Conservation (phyloP, 164 flowering plant genomes). For the Berberis vulgaris region DNA sequence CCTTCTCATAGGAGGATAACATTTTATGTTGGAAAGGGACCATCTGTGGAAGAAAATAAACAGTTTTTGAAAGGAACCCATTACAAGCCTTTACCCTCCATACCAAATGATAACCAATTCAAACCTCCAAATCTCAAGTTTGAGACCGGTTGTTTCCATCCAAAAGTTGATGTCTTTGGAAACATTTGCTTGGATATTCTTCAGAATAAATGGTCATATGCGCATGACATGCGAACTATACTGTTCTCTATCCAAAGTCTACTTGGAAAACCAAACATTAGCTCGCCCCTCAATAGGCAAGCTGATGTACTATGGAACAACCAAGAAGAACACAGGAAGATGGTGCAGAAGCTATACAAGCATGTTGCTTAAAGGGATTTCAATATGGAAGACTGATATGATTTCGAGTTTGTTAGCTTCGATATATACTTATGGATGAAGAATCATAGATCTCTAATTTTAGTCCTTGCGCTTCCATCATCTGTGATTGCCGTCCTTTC, state of each 20-base stretch:
- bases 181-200: conserved; percentile 93
- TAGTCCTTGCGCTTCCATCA: too few relatives aligned
- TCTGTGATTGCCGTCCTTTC: too few relatives aligned
- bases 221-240: conserved; percentile 88
- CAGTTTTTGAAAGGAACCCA: conserved; percentile 80
- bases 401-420: too few relatives aligned
- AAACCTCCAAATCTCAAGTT: conserved; percentile 93
- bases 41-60: conserved; percentile 82
- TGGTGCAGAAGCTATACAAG: conserved; percentile 72
- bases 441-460: too few relatives aligned
- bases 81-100: conserved; percentile 64
- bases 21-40: conserved; percentile 94
- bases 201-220: conserved; percentile 98
- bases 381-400: too few relatives aligned
- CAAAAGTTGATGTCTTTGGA: conserved; percentile 76
- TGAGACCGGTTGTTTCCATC: conserved; percentile 83
- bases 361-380: conserved; percentile 12
- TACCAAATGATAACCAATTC: conserved; percentile 77
- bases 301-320: conserved; percentile 91
- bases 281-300: conserved; percentile 78
- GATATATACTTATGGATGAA: too few relatives aligned
- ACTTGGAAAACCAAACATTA: conserved; percentile 91
- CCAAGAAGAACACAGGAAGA: conserved; percentile 82
- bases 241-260: conserved; percentile 83
- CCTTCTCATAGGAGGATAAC: conserved; percentile 93